Evolutionary conservation across 139 green algal species (phyloP).

Genomic region (Ostreobium quekettii): DNA sequence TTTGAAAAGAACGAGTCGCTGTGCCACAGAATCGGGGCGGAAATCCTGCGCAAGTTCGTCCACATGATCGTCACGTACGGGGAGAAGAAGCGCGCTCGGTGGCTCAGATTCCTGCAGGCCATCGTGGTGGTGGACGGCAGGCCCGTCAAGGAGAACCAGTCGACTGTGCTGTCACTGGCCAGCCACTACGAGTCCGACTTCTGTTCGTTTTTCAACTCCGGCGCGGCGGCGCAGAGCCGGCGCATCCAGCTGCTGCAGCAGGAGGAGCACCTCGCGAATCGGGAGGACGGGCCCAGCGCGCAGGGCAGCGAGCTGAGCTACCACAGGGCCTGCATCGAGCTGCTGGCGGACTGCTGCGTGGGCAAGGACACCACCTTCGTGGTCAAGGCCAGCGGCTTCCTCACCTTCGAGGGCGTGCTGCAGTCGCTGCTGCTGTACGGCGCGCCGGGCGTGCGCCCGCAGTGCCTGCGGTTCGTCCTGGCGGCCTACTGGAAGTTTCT

Average conservation of each 20-base stretch:
- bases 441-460: not conserved
- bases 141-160: slow-evolving; percentile 25
- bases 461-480: slow-evolving; percentile 22
- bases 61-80: slow-evolving; percentile 22
- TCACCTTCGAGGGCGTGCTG: slow-evolving; percentile 10
- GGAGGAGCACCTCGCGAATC: slow-evolving; percentile 1
- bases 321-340: slow-evolving; percentile 22
- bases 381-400: slow-evolving; percentile 20
- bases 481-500: slow-evolving; percentile 24
- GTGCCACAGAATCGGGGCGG: not conserved
- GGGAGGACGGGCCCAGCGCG: not conserved
- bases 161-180: slow-evolving; percentile 21
- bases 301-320: slow-evolving; percentile 18
- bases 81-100: slow-evolving; percentile 24
- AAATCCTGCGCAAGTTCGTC: slow-evolving; percentile 19
- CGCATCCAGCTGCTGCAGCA: slow-evolving; percentile 10
- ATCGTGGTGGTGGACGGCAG: slow-evolving; percentile 25
- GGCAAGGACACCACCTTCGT: slow-evolving; percentile 27
- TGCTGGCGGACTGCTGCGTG: slow-evolving; percentile 25
- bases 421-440: slow-evolving; percentile 24
- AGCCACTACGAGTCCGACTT: slow-evolving; percentile 10
- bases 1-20: slow-evolving; percentile 21
- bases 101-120: slow-evolving; percentile 20
- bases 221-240: not conserved
- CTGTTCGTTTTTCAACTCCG: slow-evolving; percentile 15